A percentile compares a stretch with the other conserved stretches of the same genome.
Conservation (phyloP, 768 basidiomycete genomes). For the Termitomyces titanicus region DNA sequence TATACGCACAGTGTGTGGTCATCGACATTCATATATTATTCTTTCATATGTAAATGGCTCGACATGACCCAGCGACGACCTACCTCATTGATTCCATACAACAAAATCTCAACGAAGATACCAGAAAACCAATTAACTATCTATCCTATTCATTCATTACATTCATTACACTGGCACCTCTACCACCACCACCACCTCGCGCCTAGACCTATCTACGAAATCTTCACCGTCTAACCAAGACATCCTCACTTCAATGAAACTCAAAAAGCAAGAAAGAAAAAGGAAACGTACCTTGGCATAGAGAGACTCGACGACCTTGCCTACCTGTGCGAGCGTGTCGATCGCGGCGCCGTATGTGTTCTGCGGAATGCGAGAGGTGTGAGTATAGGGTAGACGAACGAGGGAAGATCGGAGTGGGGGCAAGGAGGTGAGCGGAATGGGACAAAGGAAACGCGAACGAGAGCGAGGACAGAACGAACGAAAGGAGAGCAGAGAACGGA, state of each 20-base stretch:
- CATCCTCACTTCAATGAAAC: not conserved
- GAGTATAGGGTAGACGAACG: not conserved
- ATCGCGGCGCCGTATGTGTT: slow-evolving; percentile 87
- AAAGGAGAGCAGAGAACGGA: not conserved
- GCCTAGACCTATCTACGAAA: slow-evolving; percentile 14
- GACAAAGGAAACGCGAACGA: too few relatives aligned
- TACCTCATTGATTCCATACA: too few relatives aligned
- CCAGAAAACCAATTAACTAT: too few relatives aligned
- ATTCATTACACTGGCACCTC: too few relatives aligned
- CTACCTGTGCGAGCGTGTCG: slow-evolving; percentile 84
- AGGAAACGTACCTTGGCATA: slow-evolving; percentile 66
- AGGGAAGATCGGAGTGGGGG: too few relatives aligned
- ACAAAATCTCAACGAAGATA: too few relatives aligned
- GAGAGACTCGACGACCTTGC: slow-evolving; percentile 90
- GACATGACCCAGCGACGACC: too few relatives aligned
- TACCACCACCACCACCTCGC: not conserved
- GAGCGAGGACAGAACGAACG: not conserved
- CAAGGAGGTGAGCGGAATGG: not conserved
- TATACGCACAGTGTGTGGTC: too few relatives aligned
- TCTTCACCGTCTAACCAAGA: slow-evolving; percentile 21
- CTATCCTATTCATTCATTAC: too few relatives aligned
- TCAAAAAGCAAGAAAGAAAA: not conserved
- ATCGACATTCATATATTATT: too few relatives aligned
- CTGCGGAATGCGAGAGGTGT: slow-evolving; percentile 34
- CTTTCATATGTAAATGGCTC: too few relatives aligned